These are phyloP conservation scores for Phlebiopsis gigantea DNA, from an alignment of 768 basidiomycete genomes.

Conservation along the genomic window DNA sequence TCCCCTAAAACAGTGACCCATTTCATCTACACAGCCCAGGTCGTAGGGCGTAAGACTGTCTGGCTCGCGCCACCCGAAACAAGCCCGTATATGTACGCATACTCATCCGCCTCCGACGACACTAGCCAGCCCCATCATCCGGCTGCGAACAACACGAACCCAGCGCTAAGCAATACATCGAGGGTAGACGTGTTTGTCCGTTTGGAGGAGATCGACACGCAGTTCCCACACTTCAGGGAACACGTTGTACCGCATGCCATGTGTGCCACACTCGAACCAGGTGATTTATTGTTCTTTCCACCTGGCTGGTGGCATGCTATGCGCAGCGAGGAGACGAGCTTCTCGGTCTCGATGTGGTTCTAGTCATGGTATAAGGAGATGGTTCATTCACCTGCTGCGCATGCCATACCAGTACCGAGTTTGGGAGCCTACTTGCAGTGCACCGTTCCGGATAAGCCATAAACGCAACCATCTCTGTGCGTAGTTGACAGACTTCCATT, in stretches of 20 bases:
- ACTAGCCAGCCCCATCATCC: slow-evolving; percentile 28
- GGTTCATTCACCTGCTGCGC: background rate
- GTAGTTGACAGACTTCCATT: no score
- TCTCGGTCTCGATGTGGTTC: slow-evolving; percentile 92
- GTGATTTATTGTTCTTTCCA: slow-evolving; percentile 76
- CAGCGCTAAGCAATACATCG: slow-evolving; percentile 77
- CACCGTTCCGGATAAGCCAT: background rate
- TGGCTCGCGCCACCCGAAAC: slow-evolving; percentile 81
- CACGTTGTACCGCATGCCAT: slow-evolving; percentile 56
- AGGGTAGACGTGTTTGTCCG: slow-evolving; percentile 69
- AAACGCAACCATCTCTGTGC: no score
- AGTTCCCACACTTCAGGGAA: slow-evolving; percentile 49
- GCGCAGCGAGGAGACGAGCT: slow-evolving; percentile 76
- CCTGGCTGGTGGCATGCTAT: slow-evolving; percentile 95
- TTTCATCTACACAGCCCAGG: slow-evolving; percentile 60
- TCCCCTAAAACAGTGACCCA: background rate
- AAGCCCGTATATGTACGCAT: slow-evolving; percentile 57
- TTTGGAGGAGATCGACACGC: slow-evolving; percentile 6
- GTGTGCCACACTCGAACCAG: slow-evolving; percentile 63
- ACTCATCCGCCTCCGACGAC: slow-evolving; percentile 17
- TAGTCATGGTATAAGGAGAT: slow-evolving; percentile 22
- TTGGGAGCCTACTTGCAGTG: background rate
- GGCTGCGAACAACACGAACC: slow-evolving; percentile 33
- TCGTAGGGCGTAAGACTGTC: slow-evolving; percentile 83
- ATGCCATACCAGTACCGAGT: no score